These are phyloP conservation scores for Mycoemilia scoparia DNA, from an alignment of 192 early-diverging fungal genomes.

Conservation along the genomic window DNA sequence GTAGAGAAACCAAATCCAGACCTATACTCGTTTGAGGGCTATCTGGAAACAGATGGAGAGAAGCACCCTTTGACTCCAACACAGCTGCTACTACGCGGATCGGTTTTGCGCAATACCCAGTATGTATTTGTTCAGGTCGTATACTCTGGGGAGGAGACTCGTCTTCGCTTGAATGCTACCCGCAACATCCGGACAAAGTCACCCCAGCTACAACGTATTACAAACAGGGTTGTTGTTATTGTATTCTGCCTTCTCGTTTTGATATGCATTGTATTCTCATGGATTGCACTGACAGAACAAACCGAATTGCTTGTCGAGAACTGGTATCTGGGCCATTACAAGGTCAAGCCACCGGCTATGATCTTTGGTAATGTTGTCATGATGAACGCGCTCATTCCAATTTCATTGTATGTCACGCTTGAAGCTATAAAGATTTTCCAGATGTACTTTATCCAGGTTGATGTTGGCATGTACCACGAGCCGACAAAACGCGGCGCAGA, in stretches of 20 bases:
- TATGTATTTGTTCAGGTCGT: constrained; percentile 62
- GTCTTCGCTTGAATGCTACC: constrained; percentile 48
- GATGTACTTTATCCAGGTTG: constrained; percentile 58
- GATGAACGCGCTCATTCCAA: constrained; percentile 72
- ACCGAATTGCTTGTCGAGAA: constrained; percentile 4
- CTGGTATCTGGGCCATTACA: constrained; percentile 32
- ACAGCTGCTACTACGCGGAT: constrained; percentile 71
- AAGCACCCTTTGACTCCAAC: constrained; percentile 53
- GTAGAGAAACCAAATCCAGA: constrained; percentile 62
- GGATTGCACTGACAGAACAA: constrained; percentile 32
- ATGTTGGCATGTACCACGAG: constrained; percentile 59
- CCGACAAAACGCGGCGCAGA: constrained; percentile 51
- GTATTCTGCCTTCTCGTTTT: constrained; percentile 40
- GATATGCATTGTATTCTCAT: constrained; percentile 33
- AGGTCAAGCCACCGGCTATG: constrained; percentile 12
- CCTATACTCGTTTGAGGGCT: constrained; percentile 72
- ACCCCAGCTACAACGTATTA: constrained; percentile 50
- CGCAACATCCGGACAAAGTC: constrained; percentile 55
- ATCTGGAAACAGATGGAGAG: constrained; percentile 35
- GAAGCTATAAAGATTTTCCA: constrained; percentile 60
- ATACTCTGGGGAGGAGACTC: constrained; percentile 49
- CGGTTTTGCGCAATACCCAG: constrained; percentile 64
- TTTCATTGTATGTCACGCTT: constrained; percentile 76
- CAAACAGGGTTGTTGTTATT: constrained; percentile 62
- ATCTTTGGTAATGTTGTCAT: constrained; percentile 57